phyloP scores from a whole-genome alignment of 2,329 filamentous ascomycete species.

The Nemania bipapillata region DNA sequence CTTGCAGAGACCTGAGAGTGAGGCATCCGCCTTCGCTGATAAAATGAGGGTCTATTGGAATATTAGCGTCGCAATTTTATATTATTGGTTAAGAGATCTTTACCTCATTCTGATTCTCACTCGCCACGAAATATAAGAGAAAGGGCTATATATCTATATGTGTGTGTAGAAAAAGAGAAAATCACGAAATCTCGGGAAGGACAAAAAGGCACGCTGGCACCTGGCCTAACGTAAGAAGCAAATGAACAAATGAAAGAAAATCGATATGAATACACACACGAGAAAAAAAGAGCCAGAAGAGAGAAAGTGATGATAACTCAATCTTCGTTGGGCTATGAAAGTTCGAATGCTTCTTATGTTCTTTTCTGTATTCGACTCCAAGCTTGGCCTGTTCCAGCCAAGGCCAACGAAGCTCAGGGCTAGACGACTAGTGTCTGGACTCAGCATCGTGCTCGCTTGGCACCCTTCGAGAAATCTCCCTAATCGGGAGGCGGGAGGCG shows the following conservation, averaged over 20 bases:
- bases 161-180: too few relatives aligned
- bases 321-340: not conserved
- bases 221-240: slow-evolving; percentile 11
- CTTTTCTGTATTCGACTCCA: not conserved
- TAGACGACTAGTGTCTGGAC: slow-evolving; percentile 15
- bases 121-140: too few relatives aligned
- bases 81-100: too few relatives aligned
- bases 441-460: slow-evolving; percentile 17
- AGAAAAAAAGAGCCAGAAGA: not conserved
- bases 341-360: slow-evolving; percentile 16
- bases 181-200: not conserved
- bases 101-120: slow-evolving; percentile 18
- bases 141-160: too few relatives aligned
- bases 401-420: slow-evolving; percentile 1
- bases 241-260: not conserved
- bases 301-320: not conserved
- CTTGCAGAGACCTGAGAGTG: slow-evolving; percentile 3
- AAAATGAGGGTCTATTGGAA: slow-evolving; percentile 1
- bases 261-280: not conserved
- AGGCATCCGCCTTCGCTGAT: slow-evolving; percentile 15
- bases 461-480: slow-evolving; percentile 10
- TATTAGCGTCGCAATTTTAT: not conserved
- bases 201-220: slow-evolving; percentile 12
- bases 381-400: slow-evolving; percentile 18
- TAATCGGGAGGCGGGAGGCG: slow-evolving; percentile 7